Percentiles rank a stretch among this genome's conserved stretches.
Evolutionary conservation across 2,329 filamentous ascomycete genomes (phyloP).

Genomic region (Paecilomyces variotii): DNA sequence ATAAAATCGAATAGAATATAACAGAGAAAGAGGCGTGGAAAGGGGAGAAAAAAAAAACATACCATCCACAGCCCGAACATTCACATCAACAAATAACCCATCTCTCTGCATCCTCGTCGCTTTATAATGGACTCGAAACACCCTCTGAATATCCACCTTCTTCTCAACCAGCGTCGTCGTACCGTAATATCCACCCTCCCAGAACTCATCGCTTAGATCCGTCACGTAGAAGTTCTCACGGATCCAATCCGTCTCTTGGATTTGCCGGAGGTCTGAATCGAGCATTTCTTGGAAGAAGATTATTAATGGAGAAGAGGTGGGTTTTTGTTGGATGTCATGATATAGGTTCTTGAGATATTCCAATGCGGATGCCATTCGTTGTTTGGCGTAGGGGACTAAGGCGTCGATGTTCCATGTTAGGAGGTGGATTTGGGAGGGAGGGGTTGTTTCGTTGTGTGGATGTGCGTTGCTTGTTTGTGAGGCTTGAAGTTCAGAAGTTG

Average conservation of each 20-base stretch:
- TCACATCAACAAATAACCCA: constrained; percentile 48
- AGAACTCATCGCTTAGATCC: constrained; percentile 37
- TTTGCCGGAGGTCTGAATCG: constrained; percentile 36
- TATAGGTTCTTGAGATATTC: constrained; percentile 28
- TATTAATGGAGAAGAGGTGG: constrained; percentile 15
- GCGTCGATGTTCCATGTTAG: constrained; percentile 46
- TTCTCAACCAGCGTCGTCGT: constrained; percentile 46
- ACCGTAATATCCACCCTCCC: constrained; percentile 43
- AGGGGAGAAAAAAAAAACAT: background rate
- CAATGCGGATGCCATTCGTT: constrained; percentile 37
- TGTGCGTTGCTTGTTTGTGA: no score
- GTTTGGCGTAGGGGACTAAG: constrained; percentile 26
- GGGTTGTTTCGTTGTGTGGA: background rate
- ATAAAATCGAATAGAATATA: background rate
- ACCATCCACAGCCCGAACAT: background rate
- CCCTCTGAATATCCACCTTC: constrained; percentile 34
- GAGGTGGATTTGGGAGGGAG: constrained; percentile 18
- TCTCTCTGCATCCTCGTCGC: constrained; percentile 46
- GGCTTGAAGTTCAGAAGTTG: background rate
- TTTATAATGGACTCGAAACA: constrained; percentile 47
- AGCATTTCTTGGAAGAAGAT: constrained; percentile 50
- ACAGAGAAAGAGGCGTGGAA: no score
- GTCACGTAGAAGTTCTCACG: constrained; percentile 41
- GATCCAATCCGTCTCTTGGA: constrained; percentile 42
- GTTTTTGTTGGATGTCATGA: constrained; percentile 4